phyloP scores from a whole-genome alignment of 208 protist genomes.

The Hexamita inflata region DNA sequence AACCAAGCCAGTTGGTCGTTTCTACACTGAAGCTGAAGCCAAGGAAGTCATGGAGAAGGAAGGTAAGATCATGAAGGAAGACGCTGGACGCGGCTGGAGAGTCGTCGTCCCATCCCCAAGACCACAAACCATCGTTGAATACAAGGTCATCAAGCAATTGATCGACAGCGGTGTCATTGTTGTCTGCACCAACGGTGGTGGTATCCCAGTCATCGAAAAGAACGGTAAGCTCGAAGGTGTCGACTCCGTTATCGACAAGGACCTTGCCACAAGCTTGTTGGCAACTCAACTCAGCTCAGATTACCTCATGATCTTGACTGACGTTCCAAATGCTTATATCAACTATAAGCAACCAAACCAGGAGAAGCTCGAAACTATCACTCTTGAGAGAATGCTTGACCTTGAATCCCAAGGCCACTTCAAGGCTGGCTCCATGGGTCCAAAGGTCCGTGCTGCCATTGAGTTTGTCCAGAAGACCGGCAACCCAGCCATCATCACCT shows the following conservation, averaged over 20 bases:
- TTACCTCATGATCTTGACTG: conserved; percentile 44
- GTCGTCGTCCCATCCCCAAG: conserved; percentile 43
- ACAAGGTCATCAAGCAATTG: conserved; percentile 30
- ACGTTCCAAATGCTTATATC: conserved; percentile 34
- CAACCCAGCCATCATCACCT: conserved; percentile 40
- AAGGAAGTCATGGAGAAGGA: conserved; percentile 4
- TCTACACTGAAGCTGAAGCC: conserved; percentile 44
- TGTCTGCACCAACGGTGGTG: conserved; percentile 43
- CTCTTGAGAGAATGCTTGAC: conserved; percentile 18
- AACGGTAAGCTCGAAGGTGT: conserved; percentile 32
- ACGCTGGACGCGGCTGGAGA: conserved; percentile 37
- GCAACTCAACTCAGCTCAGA: conserved; percentile 38
- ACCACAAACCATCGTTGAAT: conserved; percentile 38
- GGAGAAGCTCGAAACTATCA: conserved; percentile 7
- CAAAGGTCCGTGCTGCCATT: conserved; percentile 42
- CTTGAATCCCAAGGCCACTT: conserved; percentile 35
- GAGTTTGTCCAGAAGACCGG: conserved; percentile 35
- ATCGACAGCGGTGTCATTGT: conserved; percentile 35
- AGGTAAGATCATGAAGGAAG: conserved; percentile 22
- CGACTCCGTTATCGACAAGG: conserved; percentile 52
- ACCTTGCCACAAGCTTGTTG: conserved; percentile 33
- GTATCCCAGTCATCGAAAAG: conserved; percentile 40
- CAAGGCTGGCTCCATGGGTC: conserved; percentile 40
- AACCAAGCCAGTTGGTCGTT: conserved; percentile 42
- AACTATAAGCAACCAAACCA: conserved; percentile 32